Percentiles rank a stretch among this genome's conserved stretches.
These are phyloP conservation scores for Parathielavia hyrcaniae DNA, from an alignment of 495 filamentous ascomycete genomes.

Conservation along the genomic window DNA sequence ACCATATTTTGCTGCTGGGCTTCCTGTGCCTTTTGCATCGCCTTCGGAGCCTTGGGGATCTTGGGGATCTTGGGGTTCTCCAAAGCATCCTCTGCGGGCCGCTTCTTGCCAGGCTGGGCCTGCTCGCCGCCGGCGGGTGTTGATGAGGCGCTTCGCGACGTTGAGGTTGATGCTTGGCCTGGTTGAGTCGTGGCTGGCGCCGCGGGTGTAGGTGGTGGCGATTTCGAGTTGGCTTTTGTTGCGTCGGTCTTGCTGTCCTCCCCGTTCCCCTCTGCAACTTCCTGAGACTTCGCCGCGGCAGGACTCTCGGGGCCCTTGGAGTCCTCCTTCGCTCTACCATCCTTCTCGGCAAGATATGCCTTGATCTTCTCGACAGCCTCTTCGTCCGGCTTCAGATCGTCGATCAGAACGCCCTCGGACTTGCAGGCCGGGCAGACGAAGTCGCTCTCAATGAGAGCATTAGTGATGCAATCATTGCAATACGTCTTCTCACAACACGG, in stretches of 20 bases:
- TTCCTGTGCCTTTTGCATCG: constrained; percentile 49
- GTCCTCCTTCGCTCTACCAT: constrained; percentile 47
- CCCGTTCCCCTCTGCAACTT: constrained; percentile 20
- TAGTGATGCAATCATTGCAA: constrained; percentile 98
- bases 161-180: constrained; percentile 7
- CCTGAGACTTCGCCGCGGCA: constrained; percentile 29
- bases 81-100: constrained; percentile 68
- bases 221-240: constrained; percentile 33
- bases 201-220: constrained; percentile 32
- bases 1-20: constrained; percentile 32
- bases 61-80: constrained; percentile 61
- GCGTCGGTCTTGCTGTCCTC: constrained; percentile 22
- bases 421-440: constrained; percentile 89
- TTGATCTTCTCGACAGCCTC: constrained; percentile 71
- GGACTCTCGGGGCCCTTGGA: constrained; percentile 35
- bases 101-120: constrained; percentile 58
- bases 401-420: constrained; percentile 83
- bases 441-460: constrained; percentile 94
- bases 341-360: constrained; percentile 66
- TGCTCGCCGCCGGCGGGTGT: constrained; percentile 36
- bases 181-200: constrained; percentile 16
- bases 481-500: constrained; percentile 96
- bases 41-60: constrained; percentile 56
- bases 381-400: constrained; percentile 78
- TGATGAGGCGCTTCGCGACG: constrained; percentile 21